Evolutionary conservation across 352 stramenopile genomes (phyloP).

Genomic region (Phytophthora pluvialis): DNA sequence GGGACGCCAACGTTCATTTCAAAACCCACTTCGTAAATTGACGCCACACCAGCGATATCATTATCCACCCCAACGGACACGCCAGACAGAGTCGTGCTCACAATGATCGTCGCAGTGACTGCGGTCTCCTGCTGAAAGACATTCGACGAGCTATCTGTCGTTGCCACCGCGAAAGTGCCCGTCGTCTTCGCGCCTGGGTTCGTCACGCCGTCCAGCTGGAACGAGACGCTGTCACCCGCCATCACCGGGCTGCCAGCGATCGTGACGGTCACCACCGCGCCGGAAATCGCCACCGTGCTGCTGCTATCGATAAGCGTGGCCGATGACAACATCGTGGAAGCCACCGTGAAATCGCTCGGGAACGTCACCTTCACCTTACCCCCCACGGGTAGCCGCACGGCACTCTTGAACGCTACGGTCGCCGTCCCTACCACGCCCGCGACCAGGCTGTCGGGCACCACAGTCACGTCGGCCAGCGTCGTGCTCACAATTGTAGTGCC

Average conservation of each 20-base stretch:
- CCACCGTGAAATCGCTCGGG: conserved; percentile 43
- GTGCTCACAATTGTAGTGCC: conserved; percentile 23
- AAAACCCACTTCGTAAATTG: conserved; percentile 24
- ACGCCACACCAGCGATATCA: conserved; percentile 31
- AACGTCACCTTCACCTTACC: conserved; percentile 49
- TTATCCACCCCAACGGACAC: conserved; percentile 4
- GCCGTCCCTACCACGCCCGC: conserved; percentile 34
- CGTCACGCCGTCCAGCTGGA: conserved; percentile 54
- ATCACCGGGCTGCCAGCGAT: conserved; percentile 33
- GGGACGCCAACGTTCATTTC: conserved; percentile 27
- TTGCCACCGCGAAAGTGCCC: conserved; percentile 44
- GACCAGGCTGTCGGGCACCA: conserved; percentile 37
- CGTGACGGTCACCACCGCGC: conserved; percentile 35
- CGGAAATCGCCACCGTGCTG: conserved; percentile 33
- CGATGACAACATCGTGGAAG: conserved; percentile 26
- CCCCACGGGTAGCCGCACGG: conserved; percentile 36
- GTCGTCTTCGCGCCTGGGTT: conserved; percentile 57
- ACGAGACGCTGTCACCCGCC: conserved; percentile 38
- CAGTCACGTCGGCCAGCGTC: conserved; percentile 14
- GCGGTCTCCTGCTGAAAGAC: conserved; percentile 33
- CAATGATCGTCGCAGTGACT: conserved; percentile 38
- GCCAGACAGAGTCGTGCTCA: conserved; percentile 10
- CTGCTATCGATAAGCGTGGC: conserved; percentile 33
- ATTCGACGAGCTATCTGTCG: conserved; percentile 35
- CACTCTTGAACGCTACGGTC: conserved; percentile 49